Evolutionary conservation across 179 eudicot species (phyloP).

Genomic region (Monotropa hypopitys): DNA sequence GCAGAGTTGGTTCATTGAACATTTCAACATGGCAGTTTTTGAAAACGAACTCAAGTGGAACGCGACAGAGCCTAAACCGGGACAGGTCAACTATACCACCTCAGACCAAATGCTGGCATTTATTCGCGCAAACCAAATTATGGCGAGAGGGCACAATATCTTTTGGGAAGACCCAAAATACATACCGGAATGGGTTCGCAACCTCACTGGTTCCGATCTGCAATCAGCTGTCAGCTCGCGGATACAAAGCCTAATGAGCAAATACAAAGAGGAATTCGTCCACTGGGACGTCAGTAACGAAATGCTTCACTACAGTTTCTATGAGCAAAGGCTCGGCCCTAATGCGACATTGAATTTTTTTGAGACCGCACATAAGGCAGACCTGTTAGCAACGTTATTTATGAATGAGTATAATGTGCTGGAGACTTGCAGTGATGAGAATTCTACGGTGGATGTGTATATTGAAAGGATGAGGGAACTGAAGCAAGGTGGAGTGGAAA

Average conservation of each 20-base stretch:
- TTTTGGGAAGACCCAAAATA: conserved; percentile 81
- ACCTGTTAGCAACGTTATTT: conserved; percentile 65
- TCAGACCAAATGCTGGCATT: conserved; percentile 73
- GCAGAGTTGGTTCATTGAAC: conserved; percentile 68
- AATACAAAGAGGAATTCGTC: conserved; percentile 53
- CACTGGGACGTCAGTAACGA: conserved; percentile 96
- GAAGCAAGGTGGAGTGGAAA: conserved; percentile 40
- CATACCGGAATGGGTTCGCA: conserved; percentile 57
- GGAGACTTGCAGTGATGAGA: conserved; percentile 57
- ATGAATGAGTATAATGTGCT: conserved; percentile 90
- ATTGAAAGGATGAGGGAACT: conserved; percentile 43
- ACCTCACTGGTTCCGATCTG: conserved; percentile 37
- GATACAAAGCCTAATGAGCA: conserved; percentile 47
- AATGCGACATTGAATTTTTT: conserved; percentile 51
- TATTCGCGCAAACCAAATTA: conserved; percentile 48
- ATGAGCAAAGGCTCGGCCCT: conserved; percentile 58
- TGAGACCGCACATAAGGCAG: conserved; percentile 43
- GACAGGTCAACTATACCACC: conserved; percentile 51
- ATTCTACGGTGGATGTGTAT: conserved; percentile 65
- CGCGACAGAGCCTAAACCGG: conserved; percentile 55
- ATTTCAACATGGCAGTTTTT: conserved; percentile 87
- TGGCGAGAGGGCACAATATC: conserved; percentile 75
- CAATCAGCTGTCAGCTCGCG: conserved; percentile 40
- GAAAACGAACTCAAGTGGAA: conserved; percentile 95
- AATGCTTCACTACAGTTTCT: conserved; percentile 71